Base-by-base conservation (phyloP, 371 early-diverging fungal genomes). In the Globomyces sp. region DNA sequence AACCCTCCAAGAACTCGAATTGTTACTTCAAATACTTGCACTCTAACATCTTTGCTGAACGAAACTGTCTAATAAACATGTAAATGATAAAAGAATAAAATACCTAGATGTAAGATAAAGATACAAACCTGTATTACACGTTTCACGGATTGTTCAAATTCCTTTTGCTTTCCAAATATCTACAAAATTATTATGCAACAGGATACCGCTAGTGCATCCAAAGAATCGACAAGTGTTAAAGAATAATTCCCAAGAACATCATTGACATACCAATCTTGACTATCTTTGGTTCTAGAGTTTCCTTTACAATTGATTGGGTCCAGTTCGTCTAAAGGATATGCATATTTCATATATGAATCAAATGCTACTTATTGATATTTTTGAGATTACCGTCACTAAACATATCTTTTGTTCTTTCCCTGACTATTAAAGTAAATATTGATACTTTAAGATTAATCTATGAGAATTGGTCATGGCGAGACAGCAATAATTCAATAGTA, bases 1-100 rank as follows among this genome's bases (percentile, higher is more conserved):
- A 96, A 76, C 8, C 92, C 94, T 3, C 98, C 98, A 1, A 98
- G 73, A 49, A 93, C 85, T 43, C 98, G 82, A 57, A 98, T 98
- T 48, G 91, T 95, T 45, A 88, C 82, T 76, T 98, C 98, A 80
- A 98, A 98, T 2, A 96, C 92, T 74, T 94, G 94, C 0, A 98
- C 94, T 63, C 89, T 86, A 64, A 86, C 88, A 72, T 96, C 88
- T 61, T 89, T 77, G 73, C 92, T 81, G 68, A 96, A 95, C 11
- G 85, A 60, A 9, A 80, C 76, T 41, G 66, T 75, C 1, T 84
- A 65, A 46, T 24, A 24, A 24, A 24, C 24, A 24, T 24, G 24
- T 24, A 24, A 24, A 24, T 24, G 24, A 24, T 24, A 24, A 24
- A 24, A 24, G 24, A 24, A 24, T 24, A 24, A 24, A 24, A 24